Evolutionary conservation across 352 stramenopile species (phyloP).

Genomic region (Pythium dissotocum): DNA sequence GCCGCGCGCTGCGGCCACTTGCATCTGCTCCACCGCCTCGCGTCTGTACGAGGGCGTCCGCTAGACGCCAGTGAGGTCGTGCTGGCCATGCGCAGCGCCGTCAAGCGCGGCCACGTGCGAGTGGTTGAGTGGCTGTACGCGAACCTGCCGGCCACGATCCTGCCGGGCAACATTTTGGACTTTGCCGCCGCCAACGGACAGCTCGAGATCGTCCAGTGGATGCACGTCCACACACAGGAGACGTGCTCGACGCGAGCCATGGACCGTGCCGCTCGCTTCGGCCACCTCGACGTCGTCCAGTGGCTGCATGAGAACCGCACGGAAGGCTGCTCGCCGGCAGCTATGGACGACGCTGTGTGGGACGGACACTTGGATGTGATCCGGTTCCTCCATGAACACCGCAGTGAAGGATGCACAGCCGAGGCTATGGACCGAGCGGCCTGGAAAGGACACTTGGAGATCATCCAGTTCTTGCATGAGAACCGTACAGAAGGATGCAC

Average conservation of each 20-base stretch:
- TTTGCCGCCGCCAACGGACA: slow-evolving; percentile 71
- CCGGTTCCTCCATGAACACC: slow-evolving; percentile 61
- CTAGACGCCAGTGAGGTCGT: slow-evolving; percentile 59
- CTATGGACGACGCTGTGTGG: slow-evolving; percentile 71
- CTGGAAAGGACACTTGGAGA: slow-evolving; percentile 66
- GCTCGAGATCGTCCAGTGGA: slow-evolving; percentile 69
- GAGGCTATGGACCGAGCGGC: slow-evolving; percentile 70
- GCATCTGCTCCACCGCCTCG: slow-evolving; percentile 53
- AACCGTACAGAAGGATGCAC: slow-evolving; percentile 36
- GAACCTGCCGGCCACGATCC: slow-evolving; percentile 51
- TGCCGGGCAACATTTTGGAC: slow-evolving; percentile 78
- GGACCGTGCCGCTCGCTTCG: slow-evolving; percentile 74
- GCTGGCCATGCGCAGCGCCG: slow-evolving; percentile 66
- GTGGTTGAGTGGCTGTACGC: slow-evolving; percentile 66
- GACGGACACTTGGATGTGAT: slow-evolving; percentile 70
- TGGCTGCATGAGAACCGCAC: slow-evolving; percentile 68
- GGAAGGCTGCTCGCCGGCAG: slow-evolving; percentile 71
- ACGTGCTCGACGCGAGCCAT: slow-evolving; percentile 76
- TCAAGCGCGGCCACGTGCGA: slow-evolving; percentile 62
- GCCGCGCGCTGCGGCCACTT: slow-evolving; percentile 56
- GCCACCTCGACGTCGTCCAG: slow-evolving; percentile 61
- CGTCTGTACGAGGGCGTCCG: slow-evolving; percentile 29
- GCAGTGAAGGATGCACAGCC: slow-evolving; percentile 65
- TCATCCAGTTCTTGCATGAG: slow-evolving; percentile 66
- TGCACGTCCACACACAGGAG: slow-evolving; percentile 65